phyloP scores from a whole-genome alignment of 2,329 filamentous ascomycete genomes.

The Arachnomyces sp. region DNA sequence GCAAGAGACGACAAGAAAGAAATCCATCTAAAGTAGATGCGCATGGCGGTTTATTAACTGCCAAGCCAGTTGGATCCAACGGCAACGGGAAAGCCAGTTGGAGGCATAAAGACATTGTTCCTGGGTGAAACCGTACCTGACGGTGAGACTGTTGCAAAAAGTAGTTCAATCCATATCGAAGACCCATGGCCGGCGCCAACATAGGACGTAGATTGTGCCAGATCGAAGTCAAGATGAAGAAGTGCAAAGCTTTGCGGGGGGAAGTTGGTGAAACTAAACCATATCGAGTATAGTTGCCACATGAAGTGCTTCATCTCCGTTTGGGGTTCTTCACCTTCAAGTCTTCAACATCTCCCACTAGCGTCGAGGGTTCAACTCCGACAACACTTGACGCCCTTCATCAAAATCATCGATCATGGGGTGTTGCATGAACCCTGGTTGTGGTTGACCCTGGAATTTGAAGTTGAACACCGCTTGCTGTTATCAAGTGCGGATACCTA shows the following conservation, averaged over 20 bases:
- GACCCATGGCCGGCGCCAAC: not conserved
- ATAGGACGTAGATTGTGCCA: not conserved
- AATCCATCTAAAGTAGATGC: not conserved
- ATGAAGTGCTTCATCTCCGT: constrained; percentile 8
- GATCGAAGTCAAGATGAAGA: not conserved
- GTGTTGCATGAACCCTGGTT: not conserved
- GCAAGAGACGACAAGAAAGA: constrained; percentile 9
- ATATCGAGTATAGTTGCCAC: not conserved
- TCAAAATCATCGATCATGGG: not conserved
- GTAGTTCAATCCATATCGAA: not conserved
- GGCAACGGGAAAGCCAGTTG: constrained; percentile 11
- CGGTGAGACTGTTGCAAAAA: constrained; percentile 8
- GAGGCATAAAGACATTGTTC: constrained; percentile 18
- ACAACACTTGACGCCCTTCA: not conserved
- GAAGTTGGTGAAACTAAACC: not conserved
- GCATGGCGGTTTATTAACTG: constrained; percentile 8
- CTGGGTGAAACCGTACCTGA: constrained; percentile 12
- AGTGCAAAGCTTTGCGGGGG: not conserved
- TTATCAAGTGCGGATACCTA: no score
- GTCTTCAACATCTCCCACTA: not conserved
- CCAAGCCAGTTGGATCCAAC: constrained; percentile 7
- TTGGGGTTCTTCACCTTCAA: constrained; percentile 1
- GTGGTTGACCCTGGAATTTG: no score
- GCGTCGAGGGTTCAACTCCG: not conserved
- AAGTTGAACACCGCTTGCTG: no score